Conservation (phyloP, 2,329 filamentous ascomycete species). For the Alternaria ethzedia region DNA sequence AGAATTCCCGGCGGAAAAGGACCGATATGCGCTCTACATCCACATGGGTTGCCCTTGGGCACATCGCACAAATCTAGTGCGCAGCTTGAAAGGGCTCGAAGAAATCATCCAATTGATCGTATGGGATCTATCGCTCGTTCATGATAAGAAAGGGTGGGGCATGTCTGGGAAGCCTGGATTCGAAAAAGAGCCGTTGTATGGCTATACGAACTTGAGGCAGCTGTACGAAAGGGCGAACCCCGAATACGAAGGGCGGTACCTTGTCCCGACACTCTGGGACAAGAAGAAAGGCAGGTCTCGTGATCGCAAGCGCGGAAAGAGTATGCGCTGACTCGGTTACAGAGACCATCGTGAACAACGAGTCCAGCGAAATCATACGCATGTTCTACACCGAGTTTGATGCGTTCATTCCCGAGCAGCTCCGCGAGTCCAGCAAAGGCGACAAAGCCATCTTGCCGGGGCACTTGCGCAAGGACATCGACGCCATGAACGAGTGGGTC, state of each 20-base stretch:
- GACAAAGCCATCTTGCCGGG: slow-evolving; percentile 72
- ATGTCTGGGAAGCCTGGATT: slow-evolving; percentile 23
- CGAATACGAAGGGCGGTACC: slow-evolving; percentile 63
- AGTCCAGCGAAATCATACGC: slow-evolving; percentile 44
- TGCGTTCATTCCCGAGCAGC: slow-evolving; percentile 46
- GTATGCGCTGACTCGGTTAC: slow-evolving; percentile 5
- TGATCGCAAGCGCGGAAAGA: not conserved
- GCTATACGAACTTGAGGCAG: slow-evolving; percentile 56
- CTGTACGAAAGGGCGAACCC: slow-evolving; percentile 74
- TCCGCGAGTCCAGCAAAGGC: slow-evolving; percentile 59
- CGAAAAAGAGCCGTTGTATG: slow-evolving; percentile 5
- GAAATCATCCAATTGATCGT: slow-evolving; percentile 57
- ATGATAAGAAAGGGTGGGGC: slow-evolving; percentile 35
- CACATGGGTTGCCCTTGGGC: slow-evolving; percentile 70
- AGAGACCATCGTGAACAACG: slow-evolving; percentile 42
- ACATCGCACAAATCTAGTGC: slow-evolving; percentile 57
- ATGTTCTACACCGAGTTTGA: slow-evolving; percentile 44
- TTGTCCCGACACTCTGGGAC: slow-evolving; percentile 78
- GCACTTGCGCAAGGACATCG: slow-evolving; percentile 69
- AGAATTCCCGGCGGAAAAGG: slow-evolving; percentile 64
- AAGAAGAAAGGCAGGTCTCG: slow-evolving; percentile 56
- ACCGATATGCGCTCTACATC: slow-evolving; percentile 68
- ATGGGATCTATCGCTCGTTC: slow-evolving; percentile 43
- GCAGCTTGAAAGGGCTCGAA: slow-evolving; percentile 59
- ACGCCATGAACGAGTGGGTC: slow-evolving; percentile 69